A percentile compares a stretch with the other conserved stretches of the same genome.
These are phyloP conservation scores for Pistacia atlantica DNA, from an alignment of 345 rosid genomes.

Conservation along the genomic window DNA sequence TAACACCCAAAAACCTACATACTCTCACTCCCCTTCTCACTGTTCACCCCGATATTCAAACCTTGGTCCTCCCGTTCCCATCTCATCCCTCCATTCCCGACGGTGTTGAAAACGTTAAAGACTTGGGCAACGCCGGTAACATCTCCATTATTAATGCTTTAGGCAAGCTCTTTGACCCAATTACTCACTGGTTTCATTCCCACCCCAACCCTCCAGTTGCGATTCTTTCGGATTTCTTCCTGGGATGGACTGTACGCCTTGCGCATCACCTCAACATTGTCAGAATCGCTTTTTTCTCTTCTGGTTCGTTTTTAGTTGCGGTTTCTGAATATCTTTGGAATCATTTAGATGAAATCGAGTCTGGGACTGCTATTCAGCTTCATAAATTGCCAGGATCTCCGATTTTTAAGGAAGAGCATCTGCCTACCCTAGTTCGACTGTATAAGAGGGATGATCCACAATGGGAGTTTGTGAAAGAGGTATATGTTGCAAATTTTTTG, in stretches of 20 bases:
- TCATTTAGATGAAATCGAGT: constrained; percentile 15
- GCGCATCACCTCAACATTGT: constrained; percentile 41
- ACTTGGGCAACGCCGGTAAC: constrained; percentile 48
- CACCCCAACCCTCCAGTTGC: constrained; percentile 63
- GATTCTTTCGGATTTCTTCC: constrained; percentile 73
- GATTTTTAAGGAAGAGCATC: constrained; percentile 45
- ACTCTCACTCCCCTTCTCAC: constrained; percentile 49
- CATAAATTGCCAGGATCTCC: constrained; percentile 51
- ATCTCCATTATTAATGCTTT: constrained; percentile 43
- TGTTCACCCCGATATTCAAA: constrained; percentile 27
- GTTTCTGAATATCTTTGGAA: constrained; percentile 33
- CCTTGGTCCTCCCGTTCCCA: constrained; percentile 52
- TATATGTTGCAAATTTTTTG: constrained; percentile 28
- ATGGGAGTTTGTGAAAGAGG: constrained; percentile 33
- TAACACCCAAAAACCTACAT: constrained; percentile 58
- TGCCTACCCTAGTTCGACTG: constrained; percentile 41
- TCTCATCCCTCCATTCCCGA: constrained; percentile 54
- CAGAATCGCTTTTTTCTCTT: constrained; percentile 48
- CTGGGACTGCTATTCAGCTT: constrained; percentile 32
- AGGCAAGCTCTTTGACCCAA: constrained; percentile 42
- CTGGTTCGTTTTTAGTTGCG: constrained; percentile 43
- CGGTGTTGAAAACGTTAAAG: constrained; percentile 62
- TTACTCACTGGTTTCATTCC: constrained; percentile 56
- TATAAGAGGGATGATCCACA: constrained; percentile 35
- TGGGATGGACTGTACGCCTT: constrained; percentile 65